These are phyloP conservation scores for Saccharomycopsis crataegensis DNA, from an alignment of 1,139 yeast species.

Conservation along the genomic window DNA sequence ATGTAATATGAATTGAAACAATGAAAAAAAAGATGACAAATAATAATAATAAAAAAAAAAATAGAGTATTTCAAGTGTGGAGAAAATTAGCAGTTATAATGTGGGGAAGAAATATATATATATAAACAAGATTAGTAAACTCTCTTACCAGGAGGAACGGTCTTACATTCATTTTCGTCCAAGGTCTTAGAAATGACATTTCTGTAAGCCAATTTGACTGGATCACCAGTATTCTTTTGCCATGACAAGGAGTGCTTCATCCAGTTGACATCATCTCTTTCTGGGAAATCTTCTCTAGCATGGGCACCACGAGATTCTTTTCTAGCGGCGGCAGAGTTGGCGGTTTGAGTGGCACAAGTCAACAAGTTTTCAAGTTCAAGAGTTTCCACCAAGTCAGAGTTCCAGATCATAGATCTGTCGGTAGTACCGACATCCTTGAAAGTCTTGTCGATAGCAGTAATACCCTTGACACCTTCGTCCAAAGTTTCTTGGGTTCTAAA, in stretches of 20 bases:
- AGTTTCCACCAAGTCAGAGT: slow-evolving; percentile 93
- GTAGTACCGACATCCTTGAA: slow-evolving; percentile 74
- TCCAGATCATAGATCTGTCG: slow-evolving; percentile 98
- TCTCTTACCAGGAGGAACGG: slow-evolving; percentile 96
- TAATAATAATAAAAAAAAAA: too few species aligned
- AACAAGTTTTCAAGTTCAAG: slow-evolving; percentile 93
- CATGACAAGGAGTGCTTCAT: slow-evolving; percentile 96
- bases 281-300: slow-evolving; percentile 96
- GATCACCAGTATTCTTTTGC: slow-evolving; percentile 69
- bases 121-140: slow-evolving; percentile 46
- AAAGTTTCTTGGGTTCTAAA: slow-evolving; percentile 91
- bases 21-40: too few species aligned
- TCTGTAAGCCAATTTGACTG: slow-evolving; percentile 78
- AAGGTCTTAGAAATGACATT: slow-evolving; percentile 74
- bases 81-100: too few species aligned
- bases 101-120: too few species aligned
- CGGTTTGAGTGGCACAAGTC: slow-evolving; percentile 97
- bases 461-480: slow-evolving; percentile 84
- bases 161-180: slow-evolving; percentile 87
- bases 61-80: too few species aligned
- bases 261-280: slow-evolving; percentile 95
- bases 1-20: too few species aligned
- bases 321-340: slow-evolving; percentile 89
- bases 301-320: slow-evolving; percentile 99
- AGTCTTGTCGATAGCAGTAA: slow-evolving; percentile 65